Percentiles rank a stretch among this genome's conserved stretches.
Conservation (phyloP, 139 green algal species). For the Closterium sp. region DNA sequence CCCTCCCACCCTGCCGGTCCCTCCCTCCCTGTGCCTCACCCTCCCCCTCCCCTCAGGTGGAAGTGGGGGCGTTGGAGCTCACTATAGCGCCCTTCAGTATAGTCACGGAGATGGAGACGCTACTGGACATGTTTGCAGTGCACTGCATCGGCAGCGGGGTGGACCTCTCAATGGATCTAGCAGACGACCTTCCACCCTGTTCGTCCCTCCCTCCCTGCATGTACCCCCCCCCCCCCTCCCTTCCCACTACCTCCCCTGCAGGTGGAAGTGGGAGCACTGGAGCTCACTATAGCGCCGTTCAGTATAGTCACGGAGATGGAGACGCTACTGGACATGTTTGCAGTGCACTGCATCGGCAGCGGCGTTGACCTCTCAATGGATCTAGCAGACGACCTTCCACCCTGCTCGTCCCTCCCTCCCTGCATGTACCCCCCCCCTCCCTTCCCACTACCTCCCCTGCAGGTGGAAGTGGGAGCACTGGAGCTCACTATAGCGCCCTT, state of each 20-base stretch:
- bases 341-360: too few species aligned
- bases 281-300: constrained; percentile 19
- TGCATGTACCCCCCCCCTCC: not conserved
- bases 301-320: constrained; percentile 30
- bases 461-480: constrained; percentile 29
- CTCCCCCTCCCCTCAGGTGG: constrained; percentile 1
- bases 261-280: constrained; percentile 32
- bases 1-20: too few species aligned
- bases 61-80: constrained; percentile 17
- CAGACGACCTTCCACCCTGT: too few species aligned
- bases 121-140: constrained; percentile 36
- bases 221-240: not conserved
- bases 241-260: not conserved
- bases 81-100: constrained; percentile 26
- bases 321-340: too few species aligned
- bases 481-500: constrained; percentile 10
- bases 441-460: not conserved
- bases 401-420: too few species aligned
- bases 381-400: constrained; percentile 38
- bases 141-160: constrained; percentile 15
- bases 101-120: constrained; percentile 21
- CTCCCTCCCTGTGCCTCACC: too few species aligned
- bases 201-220: too few species aligned
- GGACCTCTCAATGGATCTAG: too few species aligned
- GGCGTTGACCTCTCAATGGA: constrained; percentile 4